Conservation (phyloP, 345 rosid genomes). For the Camelina hispida region DNA sequence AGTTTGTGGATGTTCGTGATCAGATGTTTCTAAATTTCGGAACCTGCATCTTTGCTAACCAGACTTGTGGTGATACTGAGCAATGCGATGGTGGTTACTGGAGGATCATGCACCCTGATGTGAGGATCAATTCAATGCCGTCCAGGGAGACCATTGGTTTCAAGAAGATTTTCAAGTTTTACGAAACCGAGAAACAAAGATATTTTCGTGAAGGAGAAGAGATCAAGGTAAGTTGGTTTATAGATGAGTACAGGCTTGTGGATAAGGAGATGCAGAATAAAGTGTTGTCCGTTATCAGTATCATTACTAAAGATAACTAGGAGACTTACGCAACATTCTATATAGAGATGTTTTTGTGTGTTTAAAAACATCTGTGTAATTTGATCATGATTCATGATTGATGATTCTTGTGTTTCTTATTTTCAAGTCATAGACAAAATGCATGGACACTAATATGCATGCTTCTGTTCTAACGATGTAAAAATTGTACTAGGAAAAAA, state of each 20-base stretch:
- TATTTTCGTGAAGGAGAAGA: background rate
- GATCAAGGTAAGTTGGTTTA: background rate
- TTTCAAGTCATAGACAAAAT: no score
- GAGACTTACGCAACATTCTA: background rate
- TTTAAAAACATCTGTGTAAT: no score
- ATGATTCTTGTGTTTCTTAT: no score
- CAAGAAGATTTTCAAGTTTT: conserved; percentile 22
- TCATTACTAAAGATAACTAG: background rate
- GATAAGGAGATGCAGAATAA: background rate
- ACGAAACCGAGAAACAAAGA: background rate
- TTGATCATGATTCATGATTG: no score
- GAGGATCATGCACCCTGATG: background rate
- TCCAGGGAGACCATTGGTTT: conserved; percentile 9
- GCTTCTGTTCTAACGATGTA: no score
- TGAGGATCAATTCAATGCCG: background rate
- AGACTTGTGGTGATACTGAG: background rate
- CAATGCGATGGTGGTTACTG: conserved; percentile 6
- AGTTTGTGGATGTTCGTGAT: background rate
- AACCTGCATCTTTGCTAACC: background rate
- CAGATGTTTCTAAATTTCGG: background rate
- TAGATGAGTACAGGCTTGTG: background rate
- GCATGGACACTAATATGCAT: no score
- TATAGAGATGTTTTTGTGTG: no score
- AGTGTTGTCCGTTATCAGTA: background rate
- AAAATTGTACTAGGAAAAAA: no score